A percentile compares a stretch with the other conserved stretches of the same genome.
Conservation (phyloP, 768 basidiomycete species). For the Polyporus arcularius region DNA sequence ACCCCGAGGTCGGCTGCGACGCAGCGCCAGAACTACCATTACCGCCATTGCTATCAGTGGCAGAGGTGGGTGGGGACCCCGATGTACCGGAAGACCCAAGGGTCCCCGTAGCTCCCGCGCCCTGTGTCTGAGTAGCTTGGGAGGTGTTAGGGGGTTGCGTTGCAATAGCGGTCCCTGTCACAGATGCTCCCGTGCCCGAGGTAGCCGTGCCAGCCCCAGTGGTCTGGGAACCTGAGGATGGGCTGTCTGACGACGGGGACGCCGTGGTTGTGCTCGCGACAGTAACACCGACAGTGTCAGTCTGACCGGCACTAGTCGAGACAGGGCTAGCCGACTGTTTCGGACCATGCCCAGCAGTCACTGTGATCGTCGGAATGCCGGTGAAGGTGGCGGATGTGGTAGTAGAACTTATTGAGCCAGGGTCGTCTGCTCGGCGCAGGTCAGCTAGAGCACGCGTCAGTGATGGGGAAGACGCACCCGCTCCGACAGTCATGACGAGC, state of each 20-base stretch:
- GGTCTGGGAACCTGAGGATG: not conserved
- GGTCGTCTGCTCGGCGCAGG: slow-evolving; percentile 9
- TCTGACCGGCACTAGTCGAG: not conserved
- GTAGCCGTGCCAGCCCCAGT: not conserved
- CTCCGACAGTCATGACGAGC: slow-evolving; percentile 17
- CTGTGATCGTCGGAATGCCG: not conserved
- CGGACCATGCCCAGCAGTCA: not conserved
- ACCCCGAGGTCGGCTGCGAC: slow-evolving; percentile 5
- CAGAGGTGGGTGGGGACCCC: not conserved
- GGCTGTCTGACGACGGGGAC: not conserved
- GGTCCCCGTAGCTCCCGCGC: not conserved
- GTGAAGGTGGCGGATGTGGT: not conserved
- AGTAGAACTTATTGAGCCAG: not conserved
- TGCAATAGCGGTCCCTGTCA: not conserved
- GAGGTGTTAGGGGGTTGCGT: not conserved
- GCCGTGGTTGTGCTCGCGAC: not conserved
- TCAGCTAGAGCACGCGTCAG: not conserved
- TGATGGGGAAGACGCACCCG: not conserved
- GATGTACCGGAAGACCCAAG: not conserved
- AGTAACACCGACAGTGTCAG: not conserved
- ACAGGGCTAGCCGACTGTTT: not conserved
- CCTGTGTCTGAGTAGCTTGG: not conserved
- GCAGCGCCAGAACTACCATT: not conserved
- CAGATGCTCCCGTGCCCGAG: not conserved
- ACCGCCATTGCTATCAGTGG: not conserved